Conservation (phyloP, 306 rosid species). For the Coriaria nepalensis region DNA sequence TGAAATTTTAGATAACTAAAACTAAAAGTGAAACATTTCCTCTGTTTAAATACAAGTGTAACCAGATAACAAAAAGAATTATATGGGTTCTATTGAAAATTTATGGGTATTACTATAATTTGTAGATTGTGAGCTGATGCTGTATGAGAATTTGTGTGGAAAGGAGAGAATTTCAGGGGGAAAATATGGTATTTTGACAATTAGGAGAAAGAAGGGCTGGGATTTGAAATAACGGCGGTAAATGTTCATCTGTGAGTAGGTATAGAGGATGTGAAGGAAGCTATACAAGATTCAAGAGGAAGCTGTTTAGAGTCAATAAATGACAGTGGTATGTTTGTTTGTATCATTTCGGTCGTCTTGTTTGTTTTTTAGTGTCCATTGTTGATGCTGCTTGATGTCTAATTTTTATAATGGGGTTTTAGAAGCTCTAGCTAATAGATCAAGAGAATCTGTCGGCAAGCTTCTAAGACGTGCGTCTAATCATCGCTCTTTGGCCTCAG, state of each 20-base stretch:
- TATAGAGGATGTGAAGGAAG: slow-evolving; percentile 8
- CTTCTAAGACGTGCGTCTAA: slow-evolving; percentile 22
- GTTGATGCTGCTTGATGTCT: not conserved
- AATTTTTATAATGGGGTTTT: slow-evolving; percentile 9
- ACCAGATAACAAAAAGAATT: too few relatives aligned
- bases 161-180: too few relatives aligned
- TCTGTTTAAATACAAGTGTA: too few relatives aligned
- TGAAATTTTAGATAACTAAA: too few relatives aligned
- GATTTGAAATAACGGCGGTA: too few relatives aligned
- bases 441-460: slow-evolving; percentile 29
- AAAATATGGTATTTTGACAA: too few relatives aligned
- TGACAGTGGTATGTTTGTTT: slow-evolving; percentile 8
- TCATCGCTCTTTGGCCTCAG: slow-evolving; percentile 10
- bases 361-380: not conserved
- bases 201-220: too few relatives aligned
- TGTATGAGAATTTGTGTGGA: not conserved
- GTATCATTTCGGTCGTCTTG: not conserved
- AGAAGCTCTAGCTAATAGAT: slow-evolving; percentile 28
- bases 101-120: too few relatives aligned
- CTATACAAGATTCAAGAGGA: slow-evolving; percentile 9
- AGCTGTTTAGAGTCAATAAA: slow-evolving; percentile 6
- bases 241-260: not conserved
- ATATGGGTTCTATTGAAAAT: too few relatives aligned
- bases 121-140: not conserved
- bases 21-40: too few relatives aligned